Conservation (phyloP, 352 stramenopile species). For the Pythium dissotocum region DNA sequence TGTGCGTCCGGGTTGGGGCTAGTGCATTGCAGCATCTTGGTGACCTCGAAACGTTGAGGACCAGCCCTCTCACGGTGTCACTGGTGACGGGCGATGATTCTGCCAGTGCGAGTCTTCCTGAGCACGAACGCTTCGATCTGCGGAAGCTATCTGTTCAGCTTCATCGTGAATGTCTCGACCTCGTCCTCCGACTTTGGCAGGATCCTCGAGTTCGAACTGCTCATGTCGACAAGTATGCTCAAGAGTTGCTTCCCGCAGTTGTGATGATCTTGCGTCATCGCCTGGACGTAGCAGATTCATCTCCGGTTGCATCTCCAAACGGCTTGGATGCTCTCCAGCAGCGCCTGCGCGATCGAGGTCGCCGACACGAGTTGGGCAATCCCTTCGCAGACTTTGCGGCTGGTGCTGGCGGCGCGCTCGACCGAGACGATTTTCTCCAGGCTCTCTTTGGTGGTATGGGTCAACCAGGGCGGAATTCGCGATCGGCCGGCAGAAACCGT, state of each 20-base stretch:
- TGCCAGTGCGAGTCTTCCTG: constrained; percentile 19
- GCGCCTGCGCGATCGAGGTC: background rate
- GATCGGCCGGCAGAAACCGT: constrained; percentile 10
- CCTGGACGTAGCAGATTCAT: constrained; percentile 45
- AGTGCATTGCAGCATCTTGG: constrained; percentile 61
- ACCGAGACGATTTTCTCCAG: constrained; percentile 32
- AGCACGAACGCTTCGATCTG: constrained; percentile 42
- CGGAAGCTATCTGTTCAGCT: constrained; percentile 58
- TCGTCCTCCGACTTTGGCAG: constrained; percentile 62
- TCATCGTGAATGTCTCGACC: constrained; percentile 57
- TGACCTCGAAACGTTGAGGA: constrained; percentile 65
- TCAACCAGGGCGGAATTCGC: constrained; percentile 12
- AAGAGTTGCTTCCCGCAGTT: constrained; percentile 65
- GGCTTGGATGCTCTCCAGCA: constrained; percentile 17
- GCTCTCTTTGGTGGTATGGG: constrained; percentile 50
- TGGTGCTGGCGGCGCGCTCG: constrained; percentile 12
- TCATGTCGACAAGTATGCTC: constrained; percentile 52
- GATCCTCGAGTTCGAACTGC: constrained; percentile 45
- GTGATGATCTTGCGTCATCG: constrained; percentile 81
- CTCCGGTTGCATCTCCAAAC: constrained; percentile 15
- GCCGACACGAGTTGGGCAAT: constrained; percentile 14
- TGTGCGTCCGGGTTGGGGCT: constrained; percentile 68
- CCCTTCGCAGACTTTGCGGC: constrained; percentile 22
- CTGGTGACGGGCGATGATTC: constrained; percentile 54
- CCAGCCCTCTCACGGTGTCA: constrained; percentile 62